Base-by-base conservation (phyloP, 495 filamentous ascomycete species). In the Sporormia fimetaria region DNA sequence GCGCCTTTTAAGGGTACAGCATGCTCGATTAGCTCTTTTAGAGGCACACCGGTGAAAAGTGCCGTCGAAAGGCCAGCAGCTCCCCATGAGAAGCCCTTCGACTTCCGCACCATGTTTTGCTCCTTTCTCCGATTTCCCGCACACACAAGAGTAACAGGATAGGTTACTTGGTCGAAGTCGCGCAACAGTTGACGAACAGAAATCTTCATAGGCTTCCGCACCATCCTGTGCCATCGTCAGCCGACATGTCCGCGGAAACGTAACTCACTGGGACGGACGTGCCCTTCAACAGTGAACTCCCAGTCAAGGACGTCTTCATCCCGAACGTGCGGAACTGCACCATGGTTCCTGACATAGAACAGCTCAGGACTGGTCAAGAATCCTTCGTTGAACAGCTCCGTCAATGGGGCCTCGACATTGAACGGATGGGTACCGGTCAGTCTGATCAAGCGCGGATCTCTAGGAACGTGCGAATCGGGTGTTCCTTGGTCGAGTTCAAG, bases 301-400 rank as follows among this genome's bases (percentile, higher is more conserved):
- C 88, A 96, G 51, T 80, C 69, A 36, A 76, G 73, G 33, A 87
- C 73, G 4, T 81, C 74, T 22, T 73, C 66, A 51, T 93, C 83
- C 6, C 67, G 65, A 6, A 94, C 83, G 18, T 70, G 57, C 3
- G 88, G 88, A 4, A 95, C 88, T 0, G 82, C 68, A 6, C 88
- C 88, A 68, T 96, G 88, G 41, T 95, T 96, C 46, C 88, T 66
- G n/a, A 96, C 88, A 59, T 90, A 96, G 64, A 94, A 92, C 1
- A 96, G 66, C 47, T 94, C 83, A n/a, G 84, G 80, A 16, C 79
- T 80, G 3, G 88, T 96, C 25, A 96, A 66, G 58, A 94, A 96
- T 3, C 79, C 78, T 63, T 93, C 78, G 51, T 94, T 71, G 57
- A 73, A 94, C 6, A 96, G 67, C 3, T 76, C 71, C 12, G 73